A percentile compares a stretch with the other conserved stretches of the same genome.
Evolutionary conservation across 768 basidiomycete genomes (phyloP).

Genomic region (Kondoa subrosea): DNA sequence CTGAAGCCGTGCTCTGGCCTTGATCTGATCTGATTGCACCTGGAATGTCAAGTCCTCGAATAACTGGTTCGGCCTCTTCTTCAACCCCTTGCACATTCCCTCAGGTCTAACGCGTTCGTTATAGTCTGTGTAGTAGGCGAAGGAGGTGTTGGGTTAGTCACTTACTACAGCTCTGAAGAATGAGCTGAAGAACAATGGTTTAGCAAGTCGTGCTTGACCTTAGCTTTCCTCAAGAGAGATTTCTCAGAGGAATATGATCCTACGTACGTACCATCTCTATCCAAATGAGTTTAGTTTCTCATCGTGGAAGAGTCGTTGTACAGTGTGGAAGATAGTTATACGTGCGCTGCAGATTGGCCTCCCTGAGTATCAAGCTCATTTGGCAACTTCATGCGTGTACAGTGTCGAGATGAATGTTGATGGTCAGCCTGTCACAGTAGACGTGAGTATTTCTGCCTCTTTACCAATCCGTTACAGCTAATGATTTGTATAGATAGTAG

Average conservation of each 20-base stretch:
- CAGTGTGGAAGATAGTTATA: not conserved
- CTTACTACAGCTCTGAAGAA: no score
- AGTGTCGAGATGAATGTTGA: not conserved
- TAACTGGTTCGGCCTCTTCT: not conserved
- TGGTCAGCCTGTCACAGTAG: not conserved
- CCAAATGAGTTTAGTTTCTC: not conserved
- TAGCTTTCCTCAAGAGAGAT: constrained; percentile 6
- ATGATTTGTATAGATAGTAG: not conserved
- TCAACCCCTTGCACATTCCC: not conserved
- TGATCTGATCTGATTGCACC: no score
- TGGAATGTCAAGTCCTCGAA: not conserved
- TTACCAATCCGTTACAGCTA: not conserved
- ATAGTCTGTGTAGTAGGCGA: not conserved
- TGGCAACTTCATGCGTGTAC: no score
- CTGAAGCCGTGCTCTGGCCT: no score
- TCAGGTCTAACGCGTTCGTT: not conserved
- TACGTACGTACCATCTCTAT: not conserved
- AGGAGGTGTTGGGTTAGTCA: not conserved
- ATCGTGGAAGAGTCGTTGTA: not conserved
- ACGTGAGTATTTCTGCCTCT: not conserved
- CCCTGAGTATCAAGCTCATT: no score
- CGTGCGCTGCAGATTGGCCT: no score
- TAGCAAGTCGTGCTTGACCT: not conserved
- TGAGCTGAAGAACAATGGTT: no score
- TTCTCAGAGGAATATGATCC: constrained; percentile 2